Evolutionary conservation across 257 asterid genomes (phyloP).

Genomic region (Perilla frutescens): DNA sequence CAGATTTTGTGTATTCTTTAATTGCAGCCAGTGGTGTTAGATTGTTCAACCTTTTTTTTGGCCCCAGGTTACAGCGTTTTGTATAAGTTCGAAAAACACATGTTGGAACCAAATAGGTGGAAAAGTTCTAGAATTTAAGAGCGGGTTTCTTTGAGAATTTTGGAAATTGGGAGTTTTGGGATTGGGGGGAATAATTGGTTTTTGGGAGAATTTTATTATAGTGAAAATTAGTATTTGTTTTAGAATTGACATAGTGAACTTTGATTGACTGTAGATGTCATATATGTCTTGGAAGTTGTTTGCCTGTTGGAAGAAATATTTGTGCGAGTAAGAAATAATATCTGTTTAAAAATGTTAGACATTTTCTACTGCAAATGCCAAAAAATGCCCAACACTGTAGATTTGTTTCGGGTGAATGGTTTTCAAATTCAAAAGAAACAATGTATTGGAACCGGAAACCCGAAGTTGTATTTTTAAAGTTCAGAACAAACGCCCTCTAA

Average conservation of each 20-base stretch:
- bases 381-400: not conserved
- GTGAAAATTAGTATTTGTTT: not conserved
- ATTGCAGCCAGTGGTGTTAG: not conserved
- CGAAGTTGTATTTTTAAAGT: not conserved
- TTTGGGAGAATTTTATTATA: not conserved
- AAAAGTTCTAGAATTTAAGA: not conserved
- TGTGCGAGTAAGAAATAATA: not conserved
- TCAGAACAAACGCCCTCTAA: not conserved
- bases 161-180: not conserved
- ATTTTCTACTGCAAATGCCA: not conserved
- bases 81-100: not conserved
- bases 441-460: not conserved
- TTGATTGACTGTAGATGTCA: not conserved
- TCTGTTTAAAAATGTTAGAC: not conserved
- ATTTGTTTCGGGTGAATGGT: not conserved
- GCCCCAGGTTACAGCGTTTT: not conserved
- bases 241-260: not conserved
- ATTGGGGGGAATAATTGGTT: not conserved
- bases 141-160: not conserved
- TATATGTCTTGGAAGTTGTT: not conserved
- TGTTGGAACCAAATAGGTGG: not conserved
- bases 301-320: not conserved
- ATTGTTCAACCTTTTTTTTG: not conserved
- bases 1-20: not conserved
- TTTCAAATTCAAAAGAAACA: not conserved